Evolutionary conservation across 179 eudicot genomes (phyloP), one percentile per base, ranked within the genome.

Genomic region (Heliamphora pulchella): DNA sequence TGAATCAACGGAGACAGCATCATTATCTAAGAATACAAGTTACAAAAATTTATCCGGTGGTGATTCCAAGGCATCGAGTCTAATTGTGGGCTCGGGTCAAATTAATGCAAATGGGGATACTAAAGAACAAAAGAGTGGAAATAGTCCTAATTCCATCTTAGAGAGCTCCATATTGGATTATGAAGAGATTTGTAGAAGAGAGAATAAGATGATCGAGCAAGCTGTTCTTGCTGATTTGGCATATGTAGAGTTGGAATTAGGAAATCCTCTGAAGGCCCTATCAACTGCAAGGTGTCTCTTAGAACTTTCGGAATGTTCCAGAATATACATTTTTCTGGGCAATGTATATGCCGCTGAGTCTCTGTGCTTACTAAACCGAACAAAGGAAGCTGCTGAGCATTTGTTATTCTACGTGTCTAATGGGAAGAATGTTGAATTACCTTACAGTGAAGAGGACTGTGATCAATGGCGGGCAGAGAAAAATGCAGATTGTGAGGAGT

Each of bases 261-360:
- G 89, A 66, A 89, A 92, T 83, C 91, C 98, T 71, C 67, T 87
- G 74, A 88, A 83, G 82, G 96, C 99, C 70, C 89, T 96, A 11
- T 82, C 91, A 1, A 68, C 83, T 5, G 93, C 97, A 75, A 86
- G 82, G 61, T 80, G 91, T 78, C 92, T 96, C 50, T 79, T 92
- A 80, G 81, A 85, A 74, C 85, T 91, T 71, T 87, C 89, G 0
- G 96, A 90, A 80, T 89, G 97, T 84, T 88, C 94, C 55, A 90
- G 86, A 83, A 83, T 90, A 65, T 86, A 90, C 44, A 78, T 86
- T 54, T 96, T 91, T 71, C 84, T 88, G 67, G 98, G 91, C n/a
- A 91, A 88, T 74, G 74, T 96, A 51, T 94, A 96, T 81, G 96
- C 94, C 62, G 97, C 99, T 0, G 99, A 96, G 82, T 92, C 98